Percentiles rank a stretch among this genome's conserved stretches.
Evolutionary conservation across 192 early-diverging fungal species (phyloP).

Genomic region (Entomortierella beljakovae): DNA sequence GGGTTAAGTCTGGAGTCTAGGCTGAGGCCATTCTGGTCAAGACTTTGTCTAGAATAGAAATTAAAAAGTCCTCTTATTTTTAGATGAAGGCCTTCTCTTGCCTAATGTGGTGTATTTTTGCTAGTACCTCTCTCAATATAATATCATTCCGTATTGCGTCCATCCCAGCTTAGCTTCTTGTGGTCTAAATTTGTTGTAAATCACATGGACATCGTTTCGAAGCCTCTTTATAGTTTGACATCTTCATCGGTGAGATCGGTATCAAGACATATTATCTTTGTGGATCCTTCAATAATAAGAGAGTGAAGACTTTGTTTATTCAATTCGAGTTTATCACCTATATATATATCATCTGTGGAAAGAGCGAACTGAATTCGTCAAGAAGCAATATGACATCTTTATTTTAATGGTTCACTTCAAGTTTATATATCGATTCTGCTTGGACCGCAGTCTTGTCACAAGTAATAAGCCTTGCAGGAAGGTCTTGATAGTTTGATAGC

Average conservation of each 20-base stretch:
- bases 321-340: not conserved
- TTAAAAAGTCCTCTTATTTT: no score
- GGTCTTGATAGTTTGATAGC: not conserved
- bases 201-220: not conserved
- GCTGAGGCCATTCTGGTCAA: no score
- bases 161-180: no score
- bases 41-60: no score
- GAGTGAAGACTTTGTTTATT: not conserved
- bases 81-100: no score
- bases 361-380: constrained; percentile 6
- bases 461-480: not conserved
- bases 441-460: not conserved
- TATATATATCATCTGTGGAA: not conserved
- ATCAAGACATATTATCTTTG: constrained; percentile 2
- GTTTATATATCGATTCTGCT: constrained; percentile 14
- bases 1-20: no score
- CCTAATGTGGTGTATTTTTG: no score
- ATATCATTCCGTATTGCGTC: no score
- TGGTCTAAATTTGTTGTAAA: constrained; percentile 4
- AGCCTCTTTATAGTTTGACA: constrained; percentile 2
- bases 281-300: not conserved
- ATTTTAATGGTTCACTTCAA: constrained; percentile 1
- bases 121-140: no score
- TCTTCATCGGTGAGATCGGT: constrained; percentile 6
- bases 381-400: constrained; percentile 3